phyloP scores from a whole-genome alignment of 2,329 filamentous ascomycete species.

The Helotiales sp. region DNA sequence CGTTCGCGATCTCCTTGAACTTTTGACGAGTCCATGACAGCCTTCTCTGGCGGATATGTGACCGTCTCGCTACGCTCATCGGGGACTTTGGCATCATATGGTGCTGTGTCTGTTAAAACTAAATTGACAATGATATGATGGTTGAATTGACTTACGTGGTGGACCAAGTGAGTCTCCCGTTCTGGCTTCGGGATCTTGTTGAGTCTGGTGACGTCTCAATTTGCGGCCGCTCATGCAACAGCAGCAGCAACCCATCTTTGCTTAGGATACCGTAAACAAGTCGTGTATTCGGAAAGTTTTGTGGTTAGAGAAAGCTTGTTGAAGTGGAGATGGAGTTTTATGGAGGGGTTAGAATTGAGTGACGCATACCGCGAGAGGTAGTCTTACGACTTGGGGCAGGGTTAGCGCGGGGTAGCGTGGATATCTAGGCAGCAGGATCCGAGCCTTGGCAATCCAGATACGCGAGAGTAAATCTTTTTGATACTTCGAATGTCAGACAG shows the following conservation, averaged over 20 bases:
- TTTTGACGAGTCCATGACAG: neutral
- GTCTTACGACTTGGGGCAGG: too few species aligned
- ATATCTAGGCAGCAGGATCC: too few species aligned
- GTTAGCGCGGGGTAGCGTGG: too few species aligned
- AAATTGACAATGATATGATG: neutral
- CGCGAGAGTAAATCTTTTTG: too few species aligned
- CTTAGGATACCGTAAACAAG: too few species aligned
- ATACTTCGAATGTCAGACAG: too few species aligned
- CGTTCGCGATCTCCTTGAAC: neutral
- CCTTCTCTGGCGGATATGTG: neutral
- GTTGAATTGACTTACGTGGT: neutral
- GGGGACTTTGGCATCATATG: neutral
- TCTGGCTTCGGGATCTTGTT: neutral
- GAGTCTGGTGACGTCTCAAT: neutral
- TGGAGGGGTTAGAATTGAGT: too few species aligned
- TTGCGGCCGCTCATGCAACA: neutral
- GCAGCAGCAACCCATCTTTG: constrained; percentile 1
- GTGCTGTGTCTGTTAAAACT: neutral
- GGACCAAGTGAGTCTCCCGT: neutral
- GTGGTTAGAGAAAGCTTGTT: too few species aligned
- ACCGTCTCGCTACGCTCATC: neutral
- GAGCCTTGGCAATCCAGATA: too few species aligned
- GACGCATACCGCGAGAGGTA: too few species aligned
- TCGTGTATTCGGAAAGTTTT: too few species aligned
- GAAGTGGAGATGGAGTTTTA: too few species aligned